phyloP scores from a whole-genome alignment of 345 rosid genomes.

The Streptanthus diversifolius region DNA sequence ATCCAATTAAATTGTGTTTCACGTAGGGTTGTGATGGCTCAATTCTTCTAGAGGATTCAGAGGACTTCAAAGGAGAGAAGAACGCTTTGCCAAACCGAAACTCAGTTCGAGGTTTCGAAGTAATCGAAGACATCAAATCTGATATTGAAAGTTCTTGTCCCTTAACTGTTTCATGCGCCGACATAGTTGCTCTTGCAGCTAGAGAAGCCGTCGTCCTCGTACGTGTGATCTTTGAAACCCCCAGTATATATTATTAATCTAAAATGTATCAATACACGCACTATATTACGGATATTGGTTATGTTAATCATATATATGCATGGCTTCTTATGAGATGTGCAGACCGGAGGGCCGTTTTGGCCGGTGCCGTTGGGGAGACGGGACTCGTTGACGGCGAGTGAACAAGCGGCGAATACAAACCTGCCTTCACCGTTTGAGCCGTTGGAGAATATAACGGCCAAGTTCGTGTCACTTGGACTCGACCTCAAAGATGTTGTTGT shows the following conservation, averaged over 20 bases:
- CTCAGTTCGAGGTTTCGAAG: conserved; percentile 71
- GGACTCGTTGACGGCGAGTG: conserved; percentile 66
- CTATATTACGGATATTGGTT: neutral
- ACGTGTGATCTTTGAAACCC: conserved; percentile 17
- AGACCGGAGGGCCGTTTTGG: conserved; percentile 85
- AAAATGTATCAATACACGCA: neutral
- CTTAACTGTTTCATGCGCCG: conserved; percentile 65
- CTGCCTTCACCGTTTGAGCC: conserved; percentile 77
- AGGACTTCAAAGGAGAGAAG: conserved; percentile 62
- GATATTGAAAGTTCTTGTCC: conserved; percentile 71
- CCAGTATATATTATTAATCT: neutral
- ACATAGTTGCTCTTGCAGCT: conserved; percentile 76
- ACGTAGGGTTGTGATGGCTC: conserved; percentile 78
- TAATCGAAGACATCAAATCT: conserved; percentile 63
- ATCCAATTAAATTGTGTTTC: neutral
- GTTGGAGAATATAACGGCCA: conserved; percentile 55
- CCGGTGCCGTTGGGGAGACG: conserved; percentile 54
- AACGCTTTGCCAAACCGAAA: conserved; percentile 63
- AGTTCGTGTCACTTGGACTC: conserved; percentile 73
- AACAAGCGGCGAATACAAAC: conserved; percentile 61
- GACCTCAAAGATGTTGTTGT: conserved; percentile 81
- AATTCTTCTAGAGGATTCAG: conserved; percentile 64
- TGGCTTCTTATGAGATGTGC: neutral
- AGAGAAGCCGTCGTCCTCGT: conserved; percentile 67
- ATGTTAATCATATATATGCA: neutral